Conservation (phyloP, 1,139 yeast genomes). For the Zhuliangozyma parablackwelliae region DNA sequence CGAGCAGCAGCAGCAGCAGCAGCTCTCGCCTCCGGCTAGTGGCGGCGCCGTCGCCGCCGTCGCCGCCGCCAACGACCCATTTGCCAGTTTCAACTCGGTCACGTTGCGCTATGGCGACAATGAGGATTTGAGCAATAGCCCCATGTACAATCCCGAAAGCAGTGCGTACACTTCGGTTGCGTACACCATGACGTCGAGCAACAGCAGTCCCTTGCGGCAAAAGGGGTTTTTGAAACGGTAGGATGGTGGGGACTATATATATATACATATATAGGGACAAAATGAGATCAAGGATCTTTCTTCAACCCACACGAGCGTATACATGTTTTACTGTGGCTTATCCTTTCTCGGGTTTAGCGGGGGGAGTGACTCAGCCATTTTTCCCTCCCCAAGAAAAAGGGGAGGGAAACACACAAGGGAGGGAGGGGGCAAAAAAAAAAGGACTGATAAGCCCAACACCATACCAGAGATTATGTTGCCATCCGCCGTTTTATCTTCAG, state of each 20-base stretch:
- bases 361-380: too few relatives aligned
- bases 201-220: conserved; percentile 28
- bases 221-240: conserved; percentile 27
- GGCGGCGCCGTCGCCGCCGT: conserved; percentile 19
- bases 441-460: too few relatives aligned
- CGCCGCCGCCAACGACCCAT: conserved; percentile 60
- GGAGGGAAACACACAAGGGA: too few relatives aligned
- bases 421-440: too few relatives aligned
- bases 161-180: conserved; percentile 62
- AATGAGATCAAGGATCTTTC: too few relatives aligned
- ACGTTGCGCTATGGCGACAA: conserved; percentile 75
- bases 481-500: too few relatives aligned
- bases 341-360: too few relatives aligned
- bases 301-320: too few relatives aligned
- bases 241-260: neutral
- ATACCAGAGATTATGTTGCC: too few relatives aligned
- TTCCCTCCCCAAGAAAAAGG: too few relatives aligned
- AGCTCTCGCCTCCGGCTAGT: conserved; percentile 15
- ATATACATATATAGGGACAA: neutral
- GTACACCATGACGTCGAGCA: conserved; percentile 47
- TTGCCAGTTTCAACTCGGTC: conserved; percentile 82
- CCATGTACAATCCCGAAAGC: conserved; percentile 47
- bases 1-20: conserved; percentile 31
- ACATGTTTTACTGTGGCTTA: too few relatives aligned
- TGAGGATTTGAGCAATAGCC: conserved; percentile 25